Base-by-base conservation (phyloP, 2,329 filamentous ascomycete species). In the Monilinia laxa region DNA sequence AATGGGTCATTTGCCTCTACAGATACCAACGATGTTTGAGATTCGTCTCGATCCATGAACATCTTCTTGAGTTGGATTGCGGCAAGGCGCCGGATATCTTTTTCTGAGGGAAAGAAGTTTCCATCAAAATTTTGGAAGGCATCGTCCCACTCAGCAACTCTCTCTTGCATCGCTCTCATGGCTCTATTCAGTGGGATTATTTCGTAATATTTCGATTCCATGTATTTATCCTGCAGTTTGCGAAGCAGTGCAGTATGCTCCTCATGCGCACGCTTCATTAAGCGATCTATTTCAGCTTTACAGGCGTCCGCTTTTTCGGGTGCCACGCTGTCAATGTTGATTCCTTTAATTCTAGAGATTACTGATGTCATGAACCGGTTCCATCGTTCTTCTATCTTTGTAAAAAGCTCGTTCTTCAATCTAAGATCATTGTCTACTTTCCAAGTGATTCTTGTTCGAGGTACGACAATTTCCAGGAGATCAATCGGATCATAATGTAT, bases 131-230 rank as follows among this genome's bases (percentile, higher is more conserved):
- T 90, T 66, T 87, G 84, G 79, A 99, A 99, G 0, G 87, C 87
- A 31, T 90, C 87, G 75, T 99, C 96, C 95, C 95, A 99, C 70
- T 93, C 92, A 25, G 93, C 88, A 4, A 94, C 93, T 72, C 91
- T 96, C 75, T 97, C 93, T 70, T 98, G 88, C 82, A 97, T 95
- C 66, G 92, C 90, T 71, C 94, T 88, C 60, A 97, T 86, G 10
- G 94, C 90, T 67, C 90, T 85, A 73, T 98, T 99, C 70, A 99
- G 84, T 0, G 96, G 95, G 60, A 98, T 93, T 65, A 97, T 89
- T 78, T 99, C 95, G 80, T 97, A 99, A 76, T 98, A 98, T 75
- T 92, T 93, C 2, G 93, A 97, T 70, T 89, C 89, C 80, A 95
- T 93, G 76, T 99, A 99, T 69, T 91, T 92, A 45, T 93, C 88